Base-by-base conservation (phyloP, 345 rosid genomes). In the Raphanus raphanistrum region DNA sequence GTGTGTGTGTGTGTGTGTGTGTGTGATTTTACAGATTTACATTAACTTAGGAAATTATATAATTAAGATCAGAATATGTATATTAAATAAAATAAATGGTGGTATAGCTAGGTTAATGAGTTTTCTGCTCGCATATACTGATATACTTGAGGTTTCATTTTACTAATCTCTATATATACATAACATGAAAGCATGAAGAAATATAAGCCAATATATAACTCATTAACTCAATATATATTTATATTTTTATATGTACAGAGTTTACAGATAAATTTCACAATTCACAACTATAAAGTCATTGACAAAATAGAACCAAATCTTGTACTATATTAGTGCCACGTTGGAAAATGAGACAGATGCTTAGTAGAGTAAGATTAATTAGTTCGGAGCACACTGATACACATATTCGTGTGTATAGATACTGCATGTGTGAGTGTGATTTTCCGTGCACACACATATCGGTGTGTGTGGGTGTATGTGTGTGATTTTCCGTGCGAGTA, bases 401-500 rank as follows among this genome's bases (percentile, higher is more conserved):
- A 67, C 27, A 72, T 52, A 73, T 59, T n/a, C 25, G 8, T 65
- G 60, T 41, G 2, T 16, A 36, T 28, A 13, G n/a, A 6, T 13
- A 61, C 21, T 59, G 52, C 54, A 45, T 4, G 54, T 48, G 26
- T 38, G 25, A 29, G 38, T 45, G 21, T 76, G 74, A 69, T 50
- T 69, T 76, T 76, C 80, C 70, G 80, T 62, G 80, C 69, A 48
- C 54, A 63, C 26, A 64, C 8, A 63, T 38, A 63, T 9, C 12
- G 63, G 36, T 62, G 16, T 35, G 4, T 52, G n/a, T 76, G 1
- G 52, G 2, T 60, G 17, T 60, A 6, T 60, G 16, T 36, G n/a
- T 77, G 45, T 78, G 77, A 72, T 66, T 72, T 78, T 78, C 68
- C 76, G 76, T 72, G 75, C 75, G 41, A 68, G 66, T 74, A 38